Base-by-base conservation (phyloP, 306 rosid genomes). In the Dicorynia guianensis region DNA sequence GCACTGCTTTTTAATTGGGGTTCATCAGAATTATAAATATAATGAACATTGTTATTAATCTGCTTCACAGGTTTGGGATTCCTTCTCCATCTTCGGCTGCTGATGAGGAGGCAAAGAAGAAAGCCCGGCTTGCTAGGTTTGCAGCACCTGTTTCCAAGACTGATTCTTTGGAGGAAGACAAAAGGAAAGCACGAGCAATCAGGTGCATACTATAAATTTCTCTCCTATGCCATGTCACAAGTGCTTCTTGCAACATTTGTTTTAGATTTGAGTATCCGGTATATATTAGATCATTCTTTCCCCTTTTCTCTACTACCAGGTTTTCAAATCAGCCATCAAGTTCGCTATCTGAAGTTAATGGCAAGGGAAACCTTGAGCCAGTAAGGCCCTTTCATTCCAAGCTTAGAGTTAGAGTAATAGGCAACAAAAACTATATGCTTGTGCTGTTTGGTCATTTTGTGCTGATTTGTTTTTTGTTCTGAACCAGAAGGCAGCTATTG, bases 101-200 rank as follows among this genome's bases (percentile, higher is more conserved):
- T 53, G 96, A 89, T 39, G 82, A 78, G 11, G 82, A 86, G 35
- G 87, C 86, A 12, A 95, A 84, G 86, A 95, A 95, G 89, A 92
- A 95, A 89, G 99, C 99, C 57, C 89, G 97, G 36, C 87, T 85
- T 61, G 92, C 89, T 65, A 87, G 92, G 76, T 92, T 92, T 79
- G 79, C 93, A 8, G 79, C 93, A 8, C 78, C 93, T 0, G 80
- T 7, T 77, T 78, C 96, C 7, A 83, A 87, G 66, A 64, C 77
- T 38, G 97, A 92, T 80, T 83, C 90, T 47, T 60, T 52, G 18
- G 99, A 95, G 79, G 99, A 92, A 63, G 97, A 82, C 74, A 92
- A 90, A 77, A 83, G 84, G 90, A 95, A 87, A 82, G 93, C 89
- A 47, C 90, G 99, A 67, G 93, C 94, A 44, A 71, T 83, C 47